Base-by-base conservation (phyloP, 106 monocot species). In the Gastrodia elata region DNA sequence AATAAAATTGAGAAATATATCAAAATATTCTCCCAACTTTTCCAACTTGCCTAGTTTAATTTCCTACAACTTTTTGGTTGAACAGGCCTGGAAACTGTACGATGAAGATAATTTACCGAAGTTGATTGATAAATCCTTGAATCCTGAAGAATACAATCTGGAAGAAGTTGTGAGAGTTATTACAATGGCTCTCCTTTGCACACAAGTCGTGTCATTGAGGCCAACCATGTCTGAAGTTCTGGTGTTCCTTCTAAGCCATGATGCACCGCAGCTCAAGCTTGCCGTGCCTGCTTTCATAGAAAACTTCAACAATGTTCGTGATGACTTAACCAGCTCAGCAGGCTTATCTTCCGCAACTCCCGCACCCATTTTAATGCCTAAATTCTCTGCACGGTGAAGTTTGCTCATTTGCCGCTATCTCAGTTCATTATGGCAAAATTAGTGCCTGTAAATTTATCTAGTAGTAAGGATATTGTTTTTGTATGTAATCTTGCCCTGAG, bases 201-300 rank as follows among this genome's bases (percentile, higher is more conserved):
- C 86, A 52, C 90, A 90, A 35, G 64, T 73, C 6, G 90, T 86
- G 5, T 61, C 79, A 58, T 81, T 78, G 48, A 82, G 86, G 73
- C 90, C 86, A 30, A 84, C 83, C 32, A 86, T 90, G 90, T 80
- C 86, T 11, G 90, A 86, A 35, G 86, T 90, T 5, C 80, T 84
- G 28, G 68, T 87, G 5, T 34, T 84, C 65, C 77, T 90, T 68
- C 74, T 90, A 56, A 90, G 78, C 75, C 80, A 76, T 71, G 77
- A 34, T 7, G 39, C 20, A 2, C 49, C 74, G 2, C 16, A 74
- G 38, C 5, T 87, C 6, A 74, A 71, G 10, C 87, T 83, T 9
- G 78, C 84, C 3, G 77, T 77, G 39, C 90, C 87, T 8, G 80
- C 82, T 27, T 90, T 90, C 70, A 76, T 90, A 7, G 82, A 87